Base-by-base conservation (phyloP, 139 green algal genomes). In the Volvox reticuliferus region DNA sequence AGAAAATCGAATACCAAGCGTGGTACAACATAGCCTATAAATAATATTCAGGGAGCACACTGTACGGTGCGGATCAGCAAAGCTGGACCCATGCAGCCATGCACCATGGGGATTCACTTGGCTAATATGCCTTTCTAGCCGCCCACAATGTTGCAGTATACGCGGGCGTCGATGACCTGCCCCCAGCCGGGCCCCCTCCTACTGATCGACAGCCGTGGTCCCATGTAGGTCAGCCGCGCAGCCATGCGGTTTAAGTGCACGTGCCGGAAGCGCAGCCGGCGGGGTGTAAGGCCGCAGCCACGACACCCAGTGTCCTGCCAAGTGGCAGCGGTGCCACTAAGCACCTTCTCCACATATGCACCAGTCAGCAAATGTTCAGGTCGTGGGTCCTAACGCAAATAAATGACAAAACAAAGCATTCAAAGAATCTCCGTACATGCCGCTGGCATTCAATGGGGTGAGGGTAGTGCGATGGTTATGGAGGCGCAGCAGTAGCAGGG, bases 211-310 rank as follows among this genome's bases (percentile, higher is more conserved):
- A 96, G 36, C 13, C 91, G 93, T n/a, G 95, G 93, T 1, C 95
- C 96, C 79, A 96, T 85, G 80, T 96, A 98, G 17, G 96, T 97
- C 28, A 96, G 86, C 13, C 94, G 89, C 33, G 94, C 96, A 86
- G 96, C 93, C 80, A 97, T 94, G 61, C 95, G 93, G 93, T 98
- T 98, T 86, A 98, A 93, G 79, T 95, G 95, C 26, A 98, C 95
- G 79, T 97, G 94, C 73, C 94, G 92, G 92, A 98, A 98, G 55
- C 92, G 91, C 37, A 94, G 30, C 30, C 65, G 89, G 21, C 36
- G 73, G 2, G 24, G 89, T 18, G 35, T 13, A 0, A 62, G 82
- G 33, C 13, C 33, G 21, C 76, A 37, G 37, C 44, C 14, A 55
- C 36, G 44, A 28, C 65, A 9, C 6, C 65, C 65, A 55, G 44